Percentiles rank a stretch among this genome's conserved stretches.
Conservation (phyloP, 768 basidiomycete genomes). For the Lenzites betulinus region DNA sequence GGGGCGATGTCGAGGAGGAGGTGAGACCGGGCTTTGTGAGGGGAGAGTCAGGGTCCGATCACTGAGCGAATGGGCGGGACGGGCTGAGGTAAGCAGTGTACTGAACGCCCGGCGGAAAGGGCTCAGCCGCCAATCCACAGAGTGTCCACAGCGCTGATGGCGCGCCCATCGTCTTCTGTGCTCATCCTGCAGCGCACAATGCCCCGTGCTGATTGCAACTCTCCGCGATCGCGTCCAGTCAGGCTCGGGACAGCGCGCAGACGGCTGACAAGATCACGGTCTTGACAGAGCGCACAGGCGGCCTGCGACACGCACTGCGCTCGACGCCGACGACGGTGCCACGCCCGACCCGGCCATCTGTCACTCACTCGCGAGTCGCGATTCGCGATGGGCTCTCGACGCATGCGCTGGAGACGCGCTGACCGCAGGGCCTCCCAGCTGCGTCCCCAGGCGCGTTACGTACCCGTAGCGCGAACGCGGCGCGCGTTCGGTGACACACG, state of each 20-base stretch:
- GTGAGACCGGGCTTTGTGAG: too few species aligned
- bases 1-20: too few species aligned
- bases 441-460: background rate
- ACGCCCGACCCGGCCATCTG: background rate
- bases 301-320: too few species aligned
- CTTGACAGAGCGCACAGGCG: background rate
- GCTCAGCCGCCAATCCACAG: background rate
- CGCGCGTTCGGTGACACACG: too few species aligned
- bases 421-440: background rate
- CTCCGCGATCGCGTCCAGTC: background rate
- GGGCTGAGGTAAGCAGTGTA: background rate
- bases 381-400: background rate
- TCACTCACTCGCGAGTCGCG: background rate
- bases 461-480: background rate
- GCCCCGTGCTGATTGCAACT: too few species aligned
- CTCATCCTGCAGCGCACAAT: background rate
- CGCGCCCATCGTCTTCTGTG: background rate
- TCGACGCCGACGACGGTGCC: background rate
- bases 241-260: background rate
- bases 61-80: too few species aligned
- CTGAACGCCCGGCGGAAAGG: conserved; percentile 12
- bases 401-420: background rate
- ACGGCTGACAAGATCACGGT: background rate
- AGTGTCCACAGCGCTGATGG: background rate
- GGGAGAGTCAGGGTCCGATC: too few species aligned